Conservation (phyloP, 805 yeast genomes). For the Candida silvatica region DNA sequence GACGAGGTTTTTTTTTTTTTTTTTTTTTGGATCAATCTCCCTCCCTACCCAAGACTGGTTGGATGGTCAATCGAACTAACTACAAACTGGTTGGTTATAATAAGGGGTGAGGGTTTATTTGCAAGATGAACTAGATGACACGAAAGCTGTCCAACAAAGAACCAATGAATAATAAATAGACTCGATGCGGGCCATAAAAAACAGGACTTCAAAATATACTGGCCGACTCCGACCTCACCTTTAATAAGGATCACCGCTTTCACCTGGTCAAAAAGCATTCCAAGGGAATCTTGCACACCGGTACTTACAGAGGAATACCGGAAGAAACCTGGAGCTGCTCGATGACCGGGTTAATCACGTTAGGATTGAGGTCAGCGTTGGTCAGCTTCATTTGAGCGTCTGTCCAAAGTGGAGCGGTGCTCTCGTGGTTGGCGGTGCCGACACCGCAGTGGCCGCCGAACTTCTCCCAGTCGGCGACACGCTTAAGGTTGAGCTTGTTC, state of each 20-base stretch:
- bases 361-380: slow-evolving; percentile 55
- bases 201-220: no score
- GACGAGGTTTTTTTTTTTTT: no score
- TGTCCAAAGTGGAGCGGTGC: slow-evolving; percentile 77
- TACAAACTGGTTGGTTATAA: no score
- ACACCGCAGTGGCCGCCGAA: slow-evolving; percentile 91
- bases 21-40: no score
- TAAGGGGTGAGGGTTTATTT: no score
- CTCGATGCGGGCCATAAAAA: no score
- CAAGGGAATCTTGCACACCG: no score
- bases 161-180: background rate
- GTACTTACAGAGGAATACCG: slow-evolving; percentile 36
- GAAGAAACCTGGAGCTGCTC: slow-evolving; percentile 63
- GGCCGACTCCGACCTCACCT: no score
- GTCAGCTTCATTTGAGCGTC: slow-evolving; percentile 62
- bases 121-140: background rate
- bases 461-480: slow-evolving; percentile 68
- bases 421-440: slow-evolving; percentile 40
- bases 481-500: slow-evolving; percentile 61
- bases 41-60: no score
- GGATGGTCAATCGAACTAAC: no score
- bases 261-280: no score
- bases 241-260: no score
- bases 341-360: slow-evolving; percentile 56
- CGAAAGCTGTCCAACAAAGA: background rate